Conservation (phyloP, 345 rosid species). For the Acer negundo region DNA sequence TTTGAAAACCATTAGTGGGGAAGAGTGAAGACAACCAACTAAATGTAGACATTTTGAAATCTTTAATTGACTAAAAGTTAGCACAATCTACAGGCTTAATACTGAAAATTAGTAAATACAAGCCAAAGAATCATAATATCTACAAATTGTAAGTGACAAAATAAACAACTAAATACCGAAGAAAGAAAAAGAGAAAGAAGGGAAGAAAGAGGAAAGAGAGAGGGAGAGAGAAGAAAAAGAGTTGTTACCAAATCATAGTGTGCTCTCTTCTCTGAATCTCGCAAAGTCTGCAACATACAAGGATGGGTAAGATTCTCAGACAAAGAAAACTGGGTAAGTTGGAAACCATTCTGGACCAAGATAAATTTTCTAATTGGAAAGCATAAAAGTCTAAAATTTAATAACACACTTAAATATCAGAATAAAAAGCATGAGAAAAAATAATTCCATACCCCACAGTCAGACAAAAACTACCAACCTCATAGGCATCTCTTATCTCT, state of each 20-base stretch:
- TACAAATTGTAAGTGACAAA: neutral
- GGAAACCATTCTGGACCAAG: neutral
- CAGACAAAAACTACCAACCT: conserved; percentile 45
- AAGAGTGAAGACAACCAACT: neutral
- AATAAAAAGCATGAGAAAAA: neutral
- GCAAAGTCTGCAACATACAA: conserved; percentile 54
- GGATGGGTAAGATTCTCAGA: conserved; percentile 5
- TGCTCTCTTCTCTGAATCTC: conserved; percentile 63
- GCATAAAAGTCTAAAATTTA: neutral
- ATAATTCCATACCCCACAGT: neutral
- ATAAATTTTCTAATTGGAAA: neutral
- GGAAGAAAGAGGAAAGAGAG: neutral
- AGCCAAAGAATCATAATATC: neutral
- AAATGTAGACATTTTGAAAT: neutral
- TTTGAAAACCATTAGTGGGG: conserved; percentile 3
- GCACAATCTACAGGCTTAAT: neutral
- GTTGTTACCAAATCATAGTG: conserved; percentile 62
- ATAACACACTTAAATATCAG: neutral
- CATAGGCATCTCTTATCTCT: conserved; percentile 84
- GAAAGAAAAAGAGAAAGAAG: neutral
- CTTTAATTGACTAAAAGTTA: neutral
- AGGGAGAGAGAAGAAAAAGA: conserved; percentile 6
- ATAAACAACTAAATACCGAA: conserved; percentile 4
- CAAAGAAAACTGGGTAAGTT: neutral
- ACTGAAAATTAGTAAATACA: neutral